phyloP scores from a whole-genome alignment of 306 rosid genomes.

The Cicer chorassanicum region DNA sequence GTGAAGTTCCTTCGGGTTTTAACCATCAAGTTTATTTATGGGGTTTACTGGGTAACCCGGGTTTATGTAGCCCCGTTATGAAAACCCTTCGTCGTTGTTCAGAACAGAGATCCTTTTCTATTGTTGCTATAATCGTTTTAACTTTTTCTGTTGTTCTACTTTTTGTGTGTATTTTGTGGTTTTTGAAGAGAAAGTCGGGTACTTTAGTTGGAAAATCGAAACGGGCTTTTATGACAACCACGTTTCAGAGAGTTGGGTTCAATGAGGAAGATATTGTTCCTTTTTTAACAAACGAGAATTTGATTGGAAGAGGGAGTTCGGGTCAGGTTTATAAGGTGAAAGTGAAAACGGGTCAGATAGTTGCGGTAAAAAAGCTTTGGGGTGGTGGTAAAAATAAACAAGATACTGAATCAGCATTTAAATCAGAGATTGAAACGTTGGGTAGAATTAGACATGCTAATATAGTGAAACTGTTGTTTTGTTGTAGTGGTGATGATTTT shows the following conservation, averaged over 20 bases:
- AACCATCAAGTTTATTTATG: constrained; percentile 42
- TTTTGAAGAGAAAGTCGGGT: constrained; percentile 45
- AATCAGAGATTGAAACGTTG: constrained; percentile 73
- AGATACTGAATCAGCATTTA: constrained; percentile 56
- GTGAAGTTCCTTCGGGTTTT: constrained; percentile 69
- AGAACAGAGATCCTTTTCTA: constrained; percentile 48
- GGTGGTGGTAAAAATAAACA: constrained; percentile 37
- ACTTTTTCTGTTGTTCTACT: constrained; percentile 48
- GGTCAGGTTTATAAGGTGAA: constrained; percentile 67
- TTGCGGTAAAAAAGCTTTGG: constrained; percentile 79
- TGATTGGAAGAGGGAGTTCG: constrained; percentile 76
- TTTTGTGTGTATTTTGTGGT: constrained; percentile 55
- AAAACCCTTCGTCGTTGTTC: constrained; percentile 59
- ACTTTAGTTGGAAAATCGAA: constrained; percentile 46
- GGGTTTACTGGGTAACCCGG: constrained; percentile 65
- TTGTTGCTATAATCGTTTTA: constrained; percentile 44
- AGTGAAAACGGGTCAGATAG: constrained; percentile 63
- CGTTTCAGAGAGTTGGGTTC: constrained; percentile 68
- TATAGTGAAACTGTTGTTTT: constrained; percentile 70
- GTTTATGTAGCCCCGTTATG: constrained; percentile 62
- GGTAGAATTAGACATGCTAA: constrained; percentile 81
- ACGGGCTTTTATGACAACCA: constrained; percentile 46
- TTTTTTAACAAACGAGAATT: constrained; percentile 50
- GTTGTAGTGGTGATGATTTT: constrained; percentile 66
- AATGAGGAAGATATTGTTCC: constrained; percentile 68